Base-by-base conservation (phyloP, 805 yeast species). In the Zygoascus tannicola region DNA sequence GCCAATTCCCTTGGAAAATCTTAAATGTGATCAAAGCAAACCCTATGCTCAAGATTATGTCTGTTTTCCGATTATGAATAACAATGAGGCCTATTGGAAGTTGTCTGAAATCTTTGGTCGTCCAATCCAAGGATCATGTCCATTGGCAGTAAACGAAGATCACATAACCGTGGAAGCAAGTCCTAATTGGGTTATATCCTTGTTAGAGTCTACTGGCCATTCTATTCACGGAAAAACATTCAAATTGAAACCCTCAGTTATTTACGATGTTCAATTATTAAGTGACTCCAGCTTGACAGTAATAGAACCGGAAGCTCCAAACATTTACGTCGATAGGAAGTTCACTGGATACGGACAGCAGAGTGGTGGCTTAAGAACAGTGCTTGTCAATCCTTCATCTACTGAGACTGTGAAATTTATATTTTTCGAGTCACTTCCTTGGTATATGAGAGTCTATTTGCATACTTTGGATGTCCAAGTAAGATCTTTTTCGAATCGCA, bases 331-430 rank as follows among this genome's bases (percentile, higher is more conserved):
- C 0, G 81, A 92, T 18, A 74, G 98, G 48, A 84, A 97, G 0
- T 71, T 90, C 43, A 85, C 95, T 0, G 97, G 97, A 0, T 81
- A 81, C 56, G 87, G 95, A 1, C 94, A 84, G 59, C 96, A 86
- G 56, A 72, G 76, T 47, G 97, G 97, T 45, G 96, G 95, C 0
- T 69, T 90, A 49, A 78, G 96, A 57, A 75, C 83, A 0, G 83
- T 79, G 8, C 73, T 90, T 54, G 66, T 66, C n/a, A 92, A 90
- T 58, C 84, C 86, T 1, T 64, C 77, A 0, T 51, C 50, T 2
- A 52, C 64, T 4, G 60, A 64, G 4, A 62, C 74, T 1, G 70
- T 78, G 2, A 60, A 62, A 1, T 67, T 88, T 38, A 63, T 77
- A 0, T 83, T 84, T 54, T 80, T 78, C 52, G 97, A 92, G 60